These are phyloP conservation scores for Yamadazyma mexicana DNA, from an alignment of 1,139 yeast genomes.

Conservation along the genomic window DNA sequence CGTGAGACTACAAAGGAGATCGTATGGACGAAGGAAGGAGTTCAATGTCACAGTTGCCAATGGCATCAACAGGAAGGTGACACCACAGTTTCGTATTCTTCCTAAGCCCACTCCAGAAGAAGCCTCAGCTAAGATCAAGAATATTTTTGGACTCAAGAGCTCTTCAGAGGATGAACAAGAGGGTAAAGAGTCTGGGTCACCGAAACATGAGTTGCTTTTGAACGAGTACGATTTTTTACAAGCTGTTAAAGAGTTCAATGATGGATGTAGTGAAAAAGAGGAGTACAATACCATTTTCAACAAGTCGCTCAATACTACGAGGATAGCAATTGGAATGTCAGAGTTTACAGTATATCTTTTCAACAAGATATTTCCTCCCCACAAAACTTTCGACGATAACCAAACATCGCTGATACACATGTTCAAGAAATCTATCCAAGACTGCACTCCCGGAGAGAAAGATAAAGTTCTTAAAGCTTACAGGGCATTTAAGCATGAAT, in stretches of 20 bases:
- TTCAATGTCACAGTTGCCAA: constrained; percentile 4
- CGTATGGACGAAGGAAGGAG: constrained; percentile 3
- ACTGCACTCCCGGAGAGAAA: not conserved
- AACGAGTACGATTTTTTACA: not conserved
- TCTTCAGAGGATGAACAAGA: not conserved
- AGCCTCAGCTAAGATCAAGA: not conserved
- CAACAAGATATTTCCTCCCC: constrained; percentile 4
- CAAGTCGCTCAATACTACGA: constrained; percentile 1
- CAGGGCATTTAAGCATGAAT: not conserved
- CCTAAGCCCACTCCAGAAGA: not conserved
- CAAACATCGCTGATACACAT: constrained; percentile 5
- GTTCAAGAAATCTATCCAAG: constrained; percentile 6
- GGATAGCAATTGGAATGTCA: constrained; percentile 1
- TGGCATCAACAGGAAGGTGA: constrained; percentile 4
- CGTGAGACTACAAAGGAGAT: not conserved
- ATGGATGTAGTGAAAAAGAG: no score
- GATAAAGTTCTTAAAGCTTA: not conserved
- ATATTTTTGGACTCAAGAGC: constrained; percentile 1
- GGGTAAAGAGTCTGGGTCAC: not conserved
- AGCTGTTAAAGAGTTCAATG: not conserved
- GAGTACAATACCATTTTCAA: not conserved
- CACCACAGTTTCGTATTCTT: not conserved
- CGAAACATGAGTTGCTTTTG: no score
- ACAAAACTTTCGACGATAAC: constrained; percentile 5
- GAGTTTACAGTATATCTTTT: constrained; percentile 2